These are phyloP conservation scores for Nannochloris sp. DNA, from an alignment of 139 green algal species.

Conservation along the genomic window DNA sequence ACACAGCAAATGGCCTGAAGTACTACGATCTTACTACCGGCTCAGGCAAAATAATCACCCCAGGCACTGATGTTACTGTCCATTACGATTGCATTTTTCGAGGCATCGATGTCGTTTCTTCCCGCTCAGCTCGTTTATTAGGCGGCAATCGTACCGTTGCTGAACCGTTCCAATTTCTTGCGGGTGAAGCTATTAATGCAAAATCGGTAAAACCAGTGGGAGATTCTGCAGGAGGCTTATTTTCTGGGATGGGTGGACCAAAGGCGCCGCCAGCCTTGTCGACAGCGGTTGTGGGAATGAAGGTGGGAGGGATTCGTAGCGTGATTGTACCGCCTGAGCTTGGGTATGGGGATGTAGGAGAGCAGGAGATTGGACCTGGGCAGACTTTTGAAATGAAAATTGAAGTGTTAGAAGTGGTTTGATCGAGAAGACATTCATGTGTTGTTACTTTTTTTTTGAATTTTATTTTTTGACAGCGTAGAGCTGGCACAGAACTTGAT, in stretches of 20 bases:
- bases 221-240: constrained; percentile 57
- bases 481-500: too few species aligned
- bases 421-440: too few species aligned
- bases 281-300: constrained; percentile 77
- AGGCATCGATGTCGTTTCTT: constrained; percentile 80
- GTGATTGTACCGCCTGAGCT: constrained; percentile 25
- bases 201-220: constrained; percentile 21
- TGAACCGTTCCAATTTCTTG: constrained; percentile 82
- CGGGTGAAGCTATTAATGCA: constrained; percentile 44
- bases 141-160: constrained; percentile 85
- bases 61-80: constrained; percentile 57
- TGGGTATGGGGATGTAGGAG: constrained; percentile 27
- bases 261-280: constrained; percentile 79
- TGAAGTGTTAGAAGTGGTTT: constrained; percentile 25
- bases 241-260: constrained; percentile 60
- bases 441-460: too few species aligned
- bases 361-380: constrained; percentile 39
- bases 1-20: constrained; percentile 47
- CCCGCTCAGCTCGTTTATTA: constrained; percentile 64
- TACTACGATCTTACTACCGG: constrained; percentile 65
- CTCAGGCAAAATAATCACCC: constrained; percentile 36
- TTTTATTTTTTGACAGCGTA: too few species aligned
- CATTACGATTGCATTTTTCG: constrained; percentile 87
- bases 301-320: constrained; percentile 59
- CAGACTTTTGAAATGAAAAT: constrained; percentile 15